phyloP scores from a whole-genome alignment of 805 yeast species.

The Hyphopichia homilentoma region DNA sequence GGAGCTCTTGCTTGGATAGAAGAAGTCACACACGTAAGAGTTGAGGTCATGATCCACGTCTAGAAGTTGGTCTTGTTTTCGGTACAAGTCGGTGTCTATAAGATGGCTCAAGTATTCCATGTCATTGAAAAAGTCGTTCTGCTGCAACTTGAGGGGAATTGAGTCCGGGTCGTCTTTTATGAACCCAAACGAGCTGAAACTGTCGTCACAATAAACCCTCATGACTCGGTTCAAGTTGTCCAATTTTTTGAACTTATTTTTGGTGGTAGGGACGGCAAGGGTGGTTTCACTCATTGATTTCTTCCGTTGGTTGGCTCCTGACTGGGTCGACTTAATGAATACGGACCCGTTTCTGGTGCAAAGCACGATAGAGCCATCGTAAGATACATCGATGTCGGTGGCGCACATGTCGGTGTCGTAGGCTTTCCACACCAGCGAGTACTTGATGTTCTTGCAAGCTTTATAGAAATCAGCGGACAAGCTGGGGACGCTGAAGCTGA shows the following conservation, averaged over 20 bases:
- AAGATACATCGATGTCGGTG: constrained; percentile 63
- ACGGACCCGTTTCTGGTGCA: constrained; percentile 70
- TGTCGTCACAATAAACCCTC: constrained; percentile 61
- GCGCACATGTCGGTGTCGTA: constrained; percentile 53
- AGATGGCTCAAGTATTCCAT: constrained; percentile 53
- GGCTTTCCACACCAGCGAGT: constrained; percentile 59
- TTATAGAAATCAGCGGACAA: constrained; percentile 13
- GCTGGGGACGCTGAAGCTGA: constrained; percentile 28
- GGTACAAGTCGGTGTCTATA: constrained; percentile 21
- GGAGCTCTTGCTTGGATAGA: constrained; percentile 24
- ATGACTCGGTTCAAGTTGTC: constrained; percentile 54
- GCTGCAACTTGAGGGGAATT: constrained; percentile 52
- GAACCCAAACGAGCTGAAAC: constrained; percentile 64
- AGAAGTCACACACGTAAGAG: constrained; percentile 25
- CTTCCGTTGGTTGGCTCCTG: constrained; percentile 17
- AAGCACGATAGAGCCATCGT: constrained; percentile 65
- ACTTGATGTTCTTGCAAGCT: constrained; percentile 39
- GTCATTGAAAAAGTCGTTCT: constrained; percentile 48
- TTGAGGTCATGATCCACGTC: constrained; percentile 21
- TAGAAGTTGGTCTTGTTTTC: constrained; percentile 43
- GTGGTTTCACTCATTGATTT: constrained; percentile 29
- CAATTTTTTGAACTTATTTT: constrained; percentile 51
- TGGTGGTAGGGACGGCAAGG: constrained; percentile 24
- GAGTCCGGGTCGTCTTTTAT: constrained; percentile 58
- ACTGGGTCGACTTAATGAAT: constrained; percentile 37